Conservation (phyloP, 1,284 basidiomycete species). For the Wallemia ichthyophaga region DNA sequence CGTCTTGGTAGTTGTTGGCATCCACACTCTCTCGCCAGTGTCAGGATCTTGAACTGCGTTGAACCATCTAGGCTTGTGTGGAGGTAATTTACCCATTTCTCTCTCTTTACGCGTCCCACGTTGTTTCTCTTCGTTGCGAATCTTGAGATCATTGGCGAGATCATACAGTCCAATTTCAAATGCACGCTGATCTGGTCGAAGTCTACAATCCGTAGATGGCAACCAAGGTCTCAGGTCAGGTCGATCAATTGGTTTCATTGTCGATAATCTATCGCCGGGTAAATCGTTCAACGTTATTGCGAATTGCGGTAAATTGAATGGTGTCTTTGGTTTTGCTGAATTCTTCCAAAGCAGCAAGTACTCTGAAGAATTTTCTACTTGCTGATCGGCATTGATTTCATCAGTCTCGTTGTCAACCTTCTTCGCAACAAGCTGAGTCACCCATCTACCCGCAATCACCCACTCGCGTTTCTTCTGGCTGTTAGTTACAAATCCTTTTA, state of each 20-base stretch:
- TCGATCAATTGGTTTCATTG: conserved; percentile 6
- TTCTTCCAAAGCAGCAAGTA: conserved; percentile 51
- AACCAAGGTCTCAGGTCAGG: conserved; percentile 32
- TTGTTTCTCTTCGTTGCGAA: conserved; percentile 62
- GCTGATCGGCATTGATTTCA: conserved; percentile 39
- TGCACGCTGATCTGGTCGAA: conserved; percentile 80
- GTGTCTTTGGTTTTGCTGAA: conserved; percentile 47
- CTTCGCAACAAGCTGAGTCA: conserved; percentile 69
- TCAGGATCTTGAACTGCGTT: conserved; percentile 41
- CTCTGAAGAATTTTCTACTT: conserved; percentile 10
- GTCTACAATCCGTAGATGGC: conserved; percentile 70
- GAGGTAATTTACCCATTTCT: conserved; percentile 38
- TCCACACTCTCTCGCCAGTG: conserved; percentile 60
- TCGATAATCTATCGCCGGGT: conserved; percentile 22
- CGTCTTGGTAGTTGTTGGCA: conserved; percentile 23
- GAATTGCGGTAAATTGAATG: conserved; percentile 85
- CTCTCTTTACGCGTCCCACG: conserved; percentile 40
- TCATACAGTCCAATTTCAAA: conserved; percentile 82
- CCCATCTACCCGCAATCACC: conserved; percentile 90
- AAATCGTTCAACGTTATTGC: conserved; percentile 72
- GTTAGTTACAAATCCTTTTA: conserved; percentile 55
- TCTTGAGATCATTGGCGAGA: conserved; percentile 60
- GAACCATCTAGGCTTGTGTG: conserved; percentile 65
- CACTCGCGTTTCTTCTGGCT: conserved; percentile 34
- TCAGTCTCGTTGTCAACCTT: conserved; percentile 31